A percentile compares a stretch with the other conserved stretches of the same genome.
These are phyloP conservation scores for Nymphaea colorata DNA, from an alignment of 164 flowering plant species.

Conservation along the genomic window DNA sequence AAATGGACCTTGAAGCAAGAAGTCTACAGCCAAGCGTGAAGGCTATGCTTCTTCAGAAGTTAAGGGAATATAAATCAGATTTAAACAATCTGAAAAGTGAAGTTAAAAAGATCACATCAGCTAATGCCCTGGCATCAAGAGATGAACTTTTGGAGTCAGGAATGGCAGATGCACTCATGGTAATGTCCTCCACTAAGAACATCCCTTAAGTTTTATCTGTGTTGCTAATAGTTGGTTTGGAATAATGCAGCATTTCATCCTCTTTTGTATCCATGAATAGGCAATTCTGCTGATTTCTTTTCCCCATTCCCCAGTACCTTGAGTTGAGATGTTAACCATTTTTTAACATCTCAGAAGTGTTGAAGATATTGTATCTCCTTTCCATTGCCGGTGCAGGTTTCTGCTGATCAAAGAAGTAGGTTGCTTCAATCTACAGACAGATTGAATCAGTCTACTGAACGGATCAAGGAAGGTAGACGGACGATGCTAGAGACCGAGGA, in stretches of 20 bases:
- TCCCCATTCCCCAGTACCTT: neutral
- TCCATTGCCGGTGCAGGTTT: slow-evolving; percentile 4
- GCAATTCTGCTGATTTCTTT: neutral
- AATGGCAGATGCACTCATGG: slow-evolving; percentile 10
- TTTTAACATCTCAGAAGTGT: neutral
- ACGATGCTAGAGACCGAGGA: slow-evolving; percentile 13
- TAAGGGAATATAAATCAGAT: slow-evolving; percentile 87
- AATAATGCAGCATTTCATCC: neutral
- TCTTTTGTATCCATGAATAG: neutral
- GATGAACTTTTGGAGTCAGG: slow-evolving; percentile 13
- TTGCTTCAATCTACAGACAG: slow-evolving; percentile 10
- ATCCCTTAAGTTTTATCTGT: neutral
- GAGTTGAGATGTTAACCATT: neutral
- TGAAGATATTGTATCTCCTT: neutral
- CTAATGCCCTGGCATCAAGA: slow-evolving; percentile 4
- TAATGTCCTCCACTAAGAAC: neutral
- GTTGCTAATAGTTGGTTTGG: neutral
- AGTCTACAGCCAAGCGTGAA: slow-evolving; percentile 76
- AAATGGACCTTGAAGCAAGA: slow-evolving; percentile 93
- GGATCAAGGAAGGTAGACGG: slow-evolving; percentile 12
- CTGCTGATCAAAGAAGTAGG: slow-evolving; percentile 12
- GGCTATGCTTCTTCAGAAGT: slow-evolving; percentile 71
- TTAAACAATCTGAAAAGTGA: slow-evolving; percentile 69
- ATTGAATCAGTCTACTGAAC: slow-evolving; percentile 12
- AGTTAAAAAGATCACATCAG: slow-evolving; percentile 34